Evolutionary conservation across 345 rosid genomes (phyloP).

Genomic region (Psidium friedrichsthalianum): DNA sequence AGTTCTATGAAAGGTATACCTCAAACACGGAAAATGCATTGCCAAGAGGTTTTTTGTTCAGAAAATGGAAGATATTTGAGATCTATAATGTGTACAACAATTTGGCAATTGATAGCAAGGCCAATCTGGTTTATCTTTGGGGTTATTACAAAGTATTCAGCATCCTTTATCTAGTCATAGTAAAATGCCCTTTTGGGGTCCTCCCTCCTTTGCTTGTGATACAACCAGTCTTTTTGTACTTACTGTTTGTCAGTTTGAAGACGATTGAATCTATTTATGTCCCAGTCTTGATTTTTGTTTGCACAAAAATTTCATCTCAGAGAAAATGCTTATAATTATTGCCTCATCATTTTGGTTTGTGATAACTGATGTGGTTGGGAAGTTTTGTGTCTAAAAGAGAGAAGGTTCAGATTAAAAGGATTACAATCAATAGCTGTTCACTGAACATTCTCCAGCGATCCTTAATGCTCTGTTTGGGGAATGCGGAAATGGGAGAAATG

Average conservation of each 20-base stretch:
- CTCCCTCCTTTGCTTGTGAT: not conserved
- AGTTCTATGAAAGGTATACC: constrained; percentile 1
- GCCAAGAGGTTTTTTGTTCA: not conserved
- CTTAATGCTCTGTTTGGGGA: not conserved
- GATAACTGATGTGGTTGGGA: not conserved
- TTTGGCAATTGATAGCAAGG: not conserved
- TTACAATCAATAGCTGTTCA: not conserved
- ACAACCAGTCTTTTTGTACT: not conserved
- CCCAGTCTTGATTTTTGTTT: not conserved
- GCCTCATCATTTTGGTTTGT: not conserved
- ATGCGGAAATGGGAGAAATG: not conserved
- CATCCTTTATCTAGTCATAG: not conserved
- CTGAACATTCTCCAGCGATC: not conserved
- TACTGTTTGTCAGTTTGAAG: not conserved
- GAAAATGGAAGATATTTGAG: not conserved
- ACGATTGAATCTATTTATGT: not conserved
- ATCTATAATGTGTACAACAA: not conserved
- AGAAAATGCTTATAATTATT: not conserved
- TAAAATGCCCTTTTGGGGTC: not conserved
- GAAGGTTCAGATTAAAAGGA: not conserved
- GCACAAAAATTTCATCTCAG: not conserved
- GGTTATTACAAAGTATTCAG: not conserved
- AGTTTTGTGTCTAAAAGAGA: not conserved
- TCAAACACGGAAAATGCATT: constrained; percentile 1
- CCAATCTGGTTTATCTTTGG: not conserved